Evolutionary conservation across 805 yeast species (phyloP).

Genomic region (Cyberlindnera samutprakarnensis): DNA sequence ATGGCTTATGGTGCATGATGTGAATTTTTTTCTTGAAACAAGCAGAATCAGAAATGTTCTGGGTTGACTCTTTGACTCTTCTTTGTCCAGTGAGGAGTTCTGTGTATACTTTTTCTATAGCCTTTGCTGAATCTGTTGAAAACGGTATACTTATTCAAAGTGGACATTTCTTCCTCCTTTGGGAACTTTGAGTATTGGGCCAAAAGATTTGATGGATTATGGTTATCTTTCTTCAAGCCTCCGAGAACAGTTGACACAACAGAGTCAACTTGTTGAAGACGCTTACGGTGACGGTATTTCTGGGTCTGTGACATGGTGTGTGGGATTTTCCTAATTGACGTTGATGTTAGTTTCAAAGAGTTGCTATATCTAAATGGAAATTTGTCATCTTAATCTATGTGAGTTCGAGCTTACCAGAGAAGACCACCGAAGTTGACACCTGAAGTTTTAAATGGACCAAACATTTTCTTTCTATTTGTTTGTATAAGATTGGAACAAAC

Average conservation of each 20-base stretch:
- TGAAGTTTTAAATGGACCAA: slow-evolving; percentile 67
- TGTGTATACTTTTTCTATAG: slow-evolving; percentile 84
- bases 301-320: slow-evolving; percentile 75
- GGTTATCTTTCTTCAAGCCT: slow-evolving; percentile 30
- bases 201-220: slow-evolving; percentile 8
- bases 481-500: too few relatives aligned
- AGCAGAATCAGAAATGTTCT: slow-evolving; percentile 23
- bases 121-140: slow-evolving; percentile 67
- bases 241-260: slow-evolving; percentile 60
- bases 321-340: slow-evolving; percentile 49
- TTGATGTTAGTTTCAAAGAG: too few relatives aligned
- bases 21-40: too few relatives aligned
- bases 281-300: slow-evolving; percentile 75
- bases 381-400: too few relatives aligned
- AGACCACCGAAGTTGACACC: slow-evolving; percentile 59
- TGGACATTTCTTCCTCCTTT: slow-evolving; percentile 69
- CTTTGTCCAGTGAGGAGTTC: slow-evolving; percentile 90
- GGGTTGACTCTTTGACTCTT: slow-evolving; percentile 76
- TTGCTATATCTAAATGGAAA: too few relatives aligned
- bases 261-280: slow-evolving; percentile 75
- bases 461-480: too few relatives aligned
- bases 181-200: slow-evolving; percentile 48
- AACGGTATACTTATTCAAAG: slow-evolving; percentile 82
- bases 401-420: slow-evolving; percentile 54
- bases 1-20: too few relatives aligned